Evolutionary conservation across 352 stramenopile genomes (phyloP).

Genomic region (Aphanomyces invadans): DNA sequence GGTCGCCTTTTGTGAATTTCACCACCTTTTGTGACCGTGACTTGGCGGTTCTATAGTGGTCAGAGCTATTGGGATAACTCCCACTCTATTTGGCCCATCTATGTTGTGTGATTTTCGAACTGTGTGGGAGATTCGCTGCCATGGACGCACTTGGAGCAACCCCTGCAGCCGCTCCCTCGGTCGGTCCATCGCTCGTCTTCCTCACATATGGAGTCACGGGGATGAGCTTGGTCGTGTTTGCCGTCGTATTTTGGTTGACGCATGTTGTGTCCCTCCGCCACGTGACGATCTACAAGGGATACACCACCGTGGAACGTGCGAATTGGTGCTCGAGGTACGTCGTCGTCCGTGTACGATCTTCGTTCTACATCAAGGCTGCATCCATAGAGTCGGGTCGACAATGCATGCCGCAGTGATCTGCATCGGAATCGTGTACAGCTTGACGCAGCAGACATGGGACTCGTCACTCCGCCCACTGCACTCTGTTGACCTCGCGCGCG

Average conservation of each 20-base stretch:
- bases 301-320: constrained; percentile 53
- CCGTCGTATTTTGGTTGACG: constrained; percentile 42
- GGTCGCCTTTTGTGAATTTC: not conserved
- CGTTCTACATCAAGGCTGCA: not conserved
- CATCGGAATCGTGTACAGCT: constrained; percentile 51
- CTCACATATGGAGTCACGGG: not conserved
- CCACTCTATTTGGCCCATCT: not conserved
- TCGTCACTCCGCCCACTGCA: constrained; percentile 45
- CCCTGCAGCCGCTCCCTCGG: not conserved
- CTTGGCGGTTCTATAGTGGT: not conserved
- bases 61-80: not conserved
- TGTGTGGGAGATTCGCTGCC: no score
- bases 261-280: constrained; percentile 47
- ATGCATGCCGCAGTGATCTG: constrained; percentile 66
- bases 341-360: not conserved
- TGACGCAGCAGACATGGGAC: constrained; percentile 56
- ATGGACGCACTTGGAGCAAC: no score
- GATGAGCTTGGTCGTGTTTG: constrained; percentile 39
- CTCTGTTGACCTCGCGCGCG: constrained; percentile 41
- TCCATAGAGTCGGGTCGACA: constrained; percentile 62
- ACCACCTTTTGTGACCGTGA: not conserved
- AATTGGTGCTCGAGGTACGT: constrained; percentile 78
- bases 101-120: not conserved
- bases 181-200: not conserved
- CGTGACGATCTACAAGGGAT: constrained; percentile 59